Base-by-base conservation (phyloP, 1,139 yeast species). In the Wickerhamomyces sp. region DNA sequence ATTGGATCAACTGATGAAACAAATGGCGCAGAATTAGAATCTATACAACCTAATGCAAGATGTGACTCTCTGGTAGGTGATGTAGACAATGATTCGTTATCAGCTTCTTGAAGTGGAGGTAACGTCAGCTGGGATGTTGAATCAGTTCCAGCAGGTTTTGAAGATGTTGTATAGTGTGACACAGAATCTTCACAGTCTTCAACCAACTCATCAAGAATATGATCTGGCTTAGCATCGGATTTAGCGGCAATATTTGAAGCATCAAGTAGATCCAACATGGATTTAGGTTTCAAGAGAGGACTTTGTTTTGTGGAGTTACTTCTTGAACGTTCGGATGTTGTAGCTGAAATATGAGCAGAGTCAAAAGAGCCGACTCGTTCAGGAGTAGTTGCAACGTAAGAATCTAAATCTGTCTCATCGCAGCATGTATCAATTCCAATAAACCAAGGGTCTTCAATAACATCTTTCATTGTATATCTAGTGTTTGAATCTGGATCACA, bases 401-500 rank as follows among this genome's bases (percentile, higher is more conserved):
- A 77, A 13, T 32, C 35, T n/a, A 16, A 16, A 2, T 67, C 68
- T 42, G 65, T 65, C 53, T 79, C 86, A 49, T 72, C 71, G 17
- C 75, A 48, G 56, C 92, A 83, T 68, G 78, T 76, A 47, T 78
- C 86, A 40, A 81, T 62, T 12, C 63, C 48, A 35, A 61, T 64
- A 57, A 83, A 82, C 82, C 87, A 83, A 4, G 82, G 78, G 53
- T 83, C 89, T 8, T 64, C 53, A 46, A 80, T 76, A 30, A 84
- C 61, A 29, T 68, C 67, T 1, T 72, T 70, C 50, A 83, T 54
- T 19, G 73, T 68, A 57, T 79, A 78, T 45, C 94, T 66, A 9
- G 74, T 64, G 2, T 50, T 55, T 0, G 72, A 65, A 22, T 76
- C 66, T 7, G 88, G 87, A 54, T 83, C 89, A 53, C 85, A 78